Percentiles rank a stretch among this genome's conserved stretches.
Evolutionary conservation across 2,329 filamentous ascomycete genomes (phyloP).

Genomic region (Penicillium sp.): DNA sequence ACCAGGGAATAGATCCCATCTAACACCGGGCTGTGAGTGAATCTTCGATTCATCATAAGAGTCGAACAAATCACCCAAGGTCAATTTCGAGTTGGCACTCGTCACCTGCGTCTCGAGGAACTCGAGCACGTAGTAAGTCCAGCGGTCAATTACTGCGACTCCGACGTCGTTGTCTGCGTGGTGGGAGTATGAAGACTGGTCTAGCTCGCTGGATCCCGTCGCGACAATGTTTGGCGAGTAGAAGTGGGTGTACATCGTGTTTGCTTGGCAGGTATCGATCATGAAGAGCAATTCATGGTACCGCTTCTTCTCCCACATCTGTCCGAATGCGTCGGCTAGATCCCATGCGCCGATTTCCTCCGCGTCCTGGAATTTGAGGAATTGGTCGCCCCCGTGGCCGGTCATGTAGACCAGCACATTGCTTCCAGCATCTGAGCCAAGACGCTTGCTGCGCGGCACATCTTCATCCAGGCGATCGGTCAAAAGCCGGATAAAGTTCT

Average conservation of each 20-base stretch:
- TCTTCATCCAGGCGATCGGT: slow-evolving; percentile 93
- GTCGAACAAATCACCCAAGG: slow-evolving; percentile 90
- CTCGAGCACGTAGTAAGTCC: slow-evolving; percentile 97
- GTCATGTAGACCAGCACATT: slow-evolving; percentile 99
- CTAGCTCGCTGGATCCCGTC: slow-evolving; percentile 91
- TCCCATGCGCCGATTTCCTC: slow-evolving; percentile 98
- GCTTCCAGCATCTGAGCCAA: slow-evolving; percentile 90
- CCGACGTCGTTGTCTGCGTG: slow-evolving; percentile 98
- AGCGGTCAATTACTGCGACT: slow-evolving; percentile 95
- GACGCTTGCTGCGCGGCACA: slow-evolving; percentile 88
- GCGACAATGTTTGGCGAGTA: slow-evolving; percentile 98
- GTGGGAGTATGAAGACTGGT: slow-evolving; percentile 95
- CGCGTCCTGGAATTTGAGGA: slow-evolving; percentile 96
- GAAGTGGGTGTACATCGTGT: slow-evolving; percentile 98
- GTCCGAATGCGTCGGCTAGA: slow-evolving; percentile 92
- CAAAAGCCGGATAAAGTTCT: slow-evolving; percentile 94
- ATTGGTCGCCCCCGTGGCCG: slow-evolving; percentile 95
- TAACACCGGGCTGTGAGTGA: slow-evolving; percentile 83
- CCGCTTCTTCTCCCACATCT: slow-evolving; percentile 99
- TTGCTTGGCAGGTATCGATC: slow-evolving; percentile 99
- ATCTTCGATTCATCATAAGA: slow-evolving; percentile 95
- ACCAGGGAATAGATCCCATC: slow-evolving; percentile 92
- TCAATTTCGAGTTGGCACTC: slow-evolving; percentile 82
- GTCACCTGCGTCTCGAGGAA: slow-evolving; percentile 89
- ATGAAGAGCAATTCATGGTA: slow-evolving; percentile 99